phyloP scores from a whole-genome alignment of 2,329 filamentous ascomycete species.

The Botrytis sinoallii region DNA sequence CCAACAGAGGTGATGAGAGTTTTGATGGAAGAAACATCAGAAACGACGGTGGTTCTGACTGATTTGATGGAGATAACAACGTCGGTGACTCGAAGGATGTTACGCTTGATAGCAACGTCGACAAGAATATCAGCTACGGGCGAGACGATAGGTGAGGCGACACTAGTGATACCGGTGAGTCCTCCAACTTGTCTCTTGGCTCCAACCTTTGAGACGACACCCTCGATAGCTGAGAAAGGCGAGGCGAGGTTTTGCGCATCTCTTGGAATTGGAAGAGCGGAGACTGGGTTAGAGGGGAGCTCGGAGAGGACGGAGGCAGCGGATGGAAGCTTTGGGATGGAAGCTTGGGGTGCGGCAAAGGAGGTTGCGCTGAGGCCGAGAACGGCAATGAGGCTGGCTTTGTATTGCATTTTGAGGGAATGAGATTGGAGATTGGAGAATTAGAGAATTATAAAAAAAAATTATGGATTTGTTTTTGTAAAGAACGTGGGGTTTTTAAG shows the following conservation, averaged over 20 bases:
- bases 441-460: background rate
- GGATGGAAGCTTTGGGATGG: background rate
- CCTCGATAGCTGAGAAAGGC: background rate
- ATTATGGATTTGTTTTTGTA: background rate
- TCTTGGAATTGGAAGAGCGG: background rate
- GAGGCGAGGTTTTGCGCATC: background rate
- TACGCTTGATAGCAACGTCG: too few species aligned
- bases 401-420: background rate
- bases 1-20: background rate
- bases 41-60: background rate
- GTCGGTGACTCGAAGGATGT: background rate
- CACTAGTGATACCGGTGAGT: background rate
- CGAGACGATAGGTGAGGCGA: background rate
- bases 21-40: background rate
- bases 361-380: slow-evolving; percentile 4
- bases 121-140: background rate
- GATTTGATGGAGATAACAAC: background rate
- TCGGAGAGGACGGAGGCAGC: background rate
- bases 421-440: background rate
- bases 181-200: background rate
- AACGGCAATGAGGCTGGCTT: background rate
- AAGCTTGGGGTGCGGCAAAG: background rate
- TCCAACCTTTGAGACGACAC: background rate
- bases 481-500: background rate
- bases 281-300: background rate